A percentile compares a stretch with the other conserved stretches of the same genome.
Conservation (phyloP, 1,139 yeast genomes). For the Dujonia santamariae region DNA sequence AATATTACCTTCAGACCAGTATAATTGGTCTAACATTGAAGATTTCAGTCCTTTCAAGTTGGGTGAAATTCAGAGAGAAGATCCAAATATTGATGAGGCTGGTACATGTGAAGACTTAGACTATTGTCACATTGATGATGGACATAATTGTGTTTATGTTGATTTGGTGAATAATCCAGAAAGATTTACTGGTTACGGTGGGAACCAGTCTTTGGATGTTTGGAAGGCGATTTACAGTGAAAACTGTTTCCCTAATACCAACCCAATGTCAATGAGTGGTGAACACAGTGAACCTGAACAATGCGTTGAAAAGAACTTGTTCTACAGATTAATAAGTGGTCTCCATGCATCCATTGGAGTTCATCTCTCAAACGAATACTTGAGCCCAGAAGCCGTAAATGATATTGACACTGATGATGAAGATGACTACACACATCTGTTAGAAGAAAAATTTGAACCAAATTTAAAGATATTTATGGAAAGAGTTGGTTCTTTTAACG, state of each 20-base stretch:
- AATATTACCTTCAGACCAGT: slow-evolving; percentile 41
- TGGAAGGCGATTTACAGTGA: slow-evolving; percentile 94
- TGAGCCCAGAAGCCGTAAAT: slow-evolving; percentile 67
- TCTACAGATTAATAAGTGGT: slow-evolving; percentile 84
- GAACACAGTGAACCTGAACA: slow-evolving; percentile 40
- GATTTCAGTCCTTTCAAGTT: slow-evolving; percentile 71
- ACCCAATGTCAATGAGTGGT: slow-evolving; percentile 32
- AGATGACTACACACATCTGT: neutral
- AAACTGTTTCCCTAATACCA: slow-evolving; percentile 72
- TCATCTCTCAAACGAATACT: slow-evolving; percentile 83
- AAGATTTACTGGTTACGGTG: slow-evolving; percentile 94
- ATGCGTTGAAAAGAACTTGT: slow-evolving; percentile 82
- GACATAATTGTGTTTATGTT: slow-evolving; percentile 68
- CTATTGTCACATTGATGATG: slow-evolving; percentile 64
- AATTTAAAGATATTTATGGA: slow-evolving; percentile 78
- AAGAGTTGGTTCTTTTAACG: slow-evolving; percentile 87
- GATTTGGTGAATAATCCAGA: slow-evolving; percentile 89
- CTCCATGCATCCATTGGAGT: slow-evolving; percentile 96
- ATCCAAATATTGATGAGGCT: slow-evolving; percentile 14
- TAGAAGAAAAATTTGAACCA: slow-evolving; percentile 57
- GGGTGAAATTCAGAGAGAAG: slow-evolving; percentile 42
- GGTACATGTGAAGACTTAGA: slow-evolving; percentile 39
- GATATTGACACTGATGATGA: too few relatives aligned
- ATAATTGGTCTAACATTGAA: slow-evolving; percentile 64
- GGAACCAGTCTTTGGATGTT: slow-evolving; percentile 84